Evolutionary conservation across 2,329 filamentous ascomycete genomes (phyloP), one percentile per base, ranked within the genome.

Genomic region (Sphaceloma murrayae): DNA sequence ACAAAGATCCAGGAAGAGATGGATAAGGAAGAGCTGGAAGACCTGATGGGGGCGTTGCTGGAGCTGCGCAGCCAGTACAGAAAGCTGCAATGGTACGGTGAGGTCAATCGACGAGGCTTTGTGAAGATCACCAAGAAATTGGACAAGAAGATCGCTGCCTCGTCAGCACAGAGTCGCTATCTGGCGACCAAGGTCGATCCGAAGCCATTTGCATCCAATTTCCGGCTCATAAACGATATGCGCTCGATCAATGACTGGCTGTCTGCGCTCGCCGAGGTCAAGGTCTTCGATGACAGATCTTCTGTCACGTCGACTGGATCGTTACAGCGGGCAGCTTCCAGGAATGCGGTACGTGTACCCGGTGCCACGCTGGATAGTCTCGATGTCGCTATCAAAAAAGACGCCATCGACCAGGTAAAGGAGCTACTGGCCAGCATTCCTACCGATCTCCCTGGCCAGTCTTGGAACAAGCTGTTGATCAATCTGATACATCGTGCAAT

Each of bases 41-140:
- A 98, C 63, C 72, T 96, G 34, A 83, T 93, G 69, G 86, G 83
- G 26, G 87, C 88, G 26, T 69, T 98, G 40, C 74, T 96, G 22
- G 91, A 98, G 64, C 72, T 96, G 48, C 78, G 91, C 46, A 82
- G 80, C 43, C 85, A 93, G 59, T 67, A 96, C 53, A 77, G 91
- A 48, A 96, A 96, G 57, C 70, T 98, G 43, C 85, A 94, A 62
- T 96, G 88, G 88, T 98, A 96, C 60, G 89, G 88, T 39, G 89
- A 96, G 65, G 89, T 96, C 57, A 98, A 98, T 62, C 78, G 88
- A 43, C 75, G 85, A 51, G 91, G 91, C 2, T 98, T 98, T 58
- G 78, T 93, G 62, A 98, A 98, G 68, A 98, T 98, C 62, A 94
- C 91, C 42, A 98, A 98, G 70, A 98, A 98, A 66, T 70, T 95